Evolutionary conservation across 805 yeast genomes (phyloP).

Genomic region (Pichia ethanolica): DNA sequence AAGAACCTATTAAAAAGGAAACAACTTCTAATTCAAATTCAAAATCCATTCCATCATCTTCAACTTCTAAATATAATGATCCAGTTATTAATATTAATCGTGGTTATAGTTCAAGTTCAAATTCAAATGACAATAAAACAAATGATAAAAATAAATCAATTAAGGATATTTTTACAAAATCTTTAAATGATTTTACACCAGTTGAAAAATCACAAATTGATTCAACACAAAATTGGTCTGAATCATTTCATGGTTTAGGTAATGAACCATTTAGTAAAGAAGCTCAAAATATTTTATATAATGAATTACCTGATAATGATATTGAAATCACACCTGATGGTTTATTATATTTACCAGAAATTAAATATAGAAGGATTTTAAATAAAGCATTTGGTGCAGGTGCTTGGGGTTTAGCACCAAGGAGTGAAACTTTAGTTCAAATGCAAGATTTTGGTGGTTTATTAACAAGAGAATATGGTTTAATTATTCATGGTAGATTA

Average conservation of each 20-base stretch:
- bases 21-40: background rate
- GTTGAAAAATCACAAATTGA: slow-evolving; percentile 7
- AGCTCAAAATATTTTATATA: slow-evolving; percentile 51
- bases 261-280: slow-evolving; percentile 62
- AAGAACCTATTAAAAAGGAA: slow-evolving; percentile 1
- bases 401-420: slow-evolving; percentile 96
- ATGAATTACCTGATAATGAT: slow-evolving; percentile 59
- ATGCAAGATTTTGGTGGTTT: slow-evolving; percentile 26
- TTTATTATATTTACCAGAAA: slow-evolving; percentile 83
- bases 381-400: slow-evolving; percentile 96
- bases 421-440: slow-evolving; percentile 73
- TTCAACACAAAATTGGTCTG: slow-evolving; percentile 63
- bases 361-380: slow-evolving; percentile 83
- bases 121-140: background rate
- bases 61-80: slow-evolving; percentile 11
- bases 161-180: slow-evolving; percentile 13
- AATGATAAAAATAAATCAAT: slow-evolving; percentile 12
- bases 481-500: slow-evolving; percentile 79
- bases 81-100: slow-evolving; percentile 21
- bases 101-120: slow-evolving; percentile 3
- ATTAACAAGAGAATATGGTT: slow-evolving; percentile 84
- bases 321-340: slow-evolving; percentile 97
- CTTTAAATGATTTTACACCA: slow-evolving; percentile 19
- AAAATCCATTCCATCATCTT: background rate
- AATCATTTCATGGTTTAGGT: slow-evolving; percentile 82